Evolutionary conservation across 2,329 filamentous ascomycete genomes (phyloP).

Genomic region (Talaromyces sp.): DNA sequence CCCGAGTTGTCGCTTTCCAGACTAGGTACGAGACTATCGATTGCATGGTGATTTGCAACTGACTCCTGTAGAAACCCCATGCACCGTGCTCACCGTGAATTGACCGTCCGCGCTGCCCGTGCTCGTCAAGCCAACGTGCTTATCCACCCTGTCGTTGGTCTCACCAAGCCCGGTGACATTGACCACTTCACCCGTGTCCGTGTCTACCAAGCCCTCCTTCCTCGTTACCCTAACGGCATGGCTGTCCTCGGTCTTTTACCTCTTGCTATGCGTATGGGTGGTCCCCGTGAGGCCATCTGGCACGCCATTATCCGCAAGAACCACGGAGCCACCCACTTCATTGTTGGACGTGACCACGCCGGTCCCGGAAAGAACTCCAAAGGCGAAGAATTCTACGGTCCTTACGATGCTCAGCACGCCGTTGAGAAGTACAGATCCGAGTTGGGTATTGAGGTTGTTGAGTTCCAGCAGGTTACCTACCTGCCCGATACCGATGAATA

Average conservation of each 20-base stretch:
- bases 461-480: conserved; percentile 99
- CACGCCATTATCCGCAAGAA: conserved; percentile 99
- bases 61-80: conserved; percentile 71
- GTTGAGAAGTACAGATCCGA: conserved; percentile 96
- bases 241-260: conserved; percentile 91
- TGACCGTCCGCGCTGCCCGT: conserved; percentile 94
- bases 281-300: conserved; percentile 97
- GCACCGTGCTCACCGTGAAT: conserved; percentile 96
- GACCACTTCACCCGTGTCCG: conserved; percentile 99
- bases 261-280: conserved; percentile 98
- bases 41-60: not conserved
- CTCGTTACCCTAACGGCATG: conserved; percentile 98
- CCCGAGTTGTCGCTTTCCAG: conserved; percentile 97
- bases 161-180: conserved; percentile 98
- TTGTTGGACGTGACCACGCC: conserved; percentile 96
- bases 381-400: conserved; percentile 94
- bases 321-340: conserved; percentile 98
- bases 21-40: conserved; percentile 52
- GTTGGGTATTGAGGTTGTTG: conserved; percentile 97
- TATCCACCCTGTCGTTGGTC: conserved; percentile 96
- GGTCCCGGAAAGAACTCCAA: conserved; percentile 98
- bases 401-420: conserved; percentile 93
- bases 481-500: conserved; percentile 97
- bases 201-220: conserved; percentile 94
- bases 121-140: conserved; percentile 96